phyloP scores from a whole-genome alignment of 306 rosid species.

The Medicago lupulina region DNA sequence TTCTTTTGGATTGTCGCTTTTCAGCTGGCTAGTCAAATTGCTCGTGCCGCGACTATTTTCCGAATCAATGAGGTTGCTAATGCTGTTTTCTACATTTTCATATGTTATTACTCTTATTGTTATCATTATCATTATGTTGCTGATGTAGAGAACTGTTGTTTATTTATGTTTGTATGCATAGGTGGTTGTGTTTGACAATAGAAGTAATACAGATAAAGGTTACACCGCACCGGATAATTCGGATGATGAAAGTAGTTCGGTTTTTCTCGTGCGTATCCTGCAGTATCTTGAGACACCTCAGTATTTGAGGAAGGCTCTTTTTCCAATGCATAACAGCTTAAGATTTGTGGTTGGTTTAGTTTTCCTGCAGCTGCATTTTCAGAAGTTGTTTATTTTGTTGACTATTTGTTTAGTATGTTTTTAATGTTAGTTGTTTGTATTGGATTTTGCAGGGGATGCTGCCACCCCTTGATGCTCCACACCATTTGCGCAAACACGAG shows the following conservation, averaged over 20 bases:
- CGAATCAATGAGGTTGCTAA: conserved; percentile 80
- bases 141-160: conserved; percentile 7
- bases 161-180: conserved; percentile 33
- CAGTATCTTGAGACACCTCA: conserved; percentile 96
- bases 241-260: conserved; percentile 81
- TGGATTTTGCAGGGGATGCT: conserved; percentile 71
- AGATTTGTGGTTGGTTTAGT: conserved; percentile 76
- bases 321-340: conserved; percentile 83
- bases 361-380: conserved; percentile 36
- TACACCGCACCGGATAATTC: conserved; percentile 44
- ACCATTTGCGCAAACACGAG: conserved; percentile 95
- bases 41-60: conserved; percentile 97
- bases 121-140: not conserved
- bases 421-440: conserved; percentile 31
- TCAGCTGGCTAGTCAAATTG: conserved; percentile 95
- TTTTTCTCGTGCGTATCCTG: conserved; percentile 78
- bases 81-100: conserved; percentile 24
- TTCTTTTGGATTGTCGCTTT: no score
- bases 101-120: not conserved
- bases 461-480: conserved; percentile 99
- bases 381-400: conserved; percentile 20
- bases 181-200: conserved; percentile 89
- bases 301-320: conserved; percentile 86
- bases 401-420: conserved; percentile 13
- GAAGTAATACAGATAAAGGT: conserved; percentile 49